phyloP scores from a whole-genome alignment of 805 yeast genomes.

The Tetrapisispora pingtungensis region DNA sequence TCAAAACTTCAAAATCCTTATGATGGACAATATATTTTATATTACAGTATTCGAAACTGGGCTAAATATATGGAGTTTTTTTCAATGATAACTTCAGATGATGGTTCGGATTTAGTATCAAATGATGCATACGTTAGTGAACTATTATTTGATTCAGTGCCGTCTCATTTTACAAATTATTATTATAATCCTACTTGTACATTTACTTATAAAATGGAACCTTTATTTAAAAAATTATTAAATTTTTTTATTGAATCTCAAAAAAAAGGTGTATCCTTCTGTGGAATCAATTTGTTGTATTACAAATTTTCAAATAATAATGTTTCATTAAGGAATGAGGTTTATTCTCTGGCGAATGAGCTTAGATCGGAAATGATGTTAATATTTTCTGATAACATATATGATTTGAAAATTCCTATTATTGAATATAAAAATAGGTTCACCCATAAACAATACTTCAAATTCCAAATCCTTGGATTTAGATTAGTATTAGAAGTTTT shows the following conservation, averaged over 20 bases:
- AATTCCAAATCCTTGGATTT: neutral
- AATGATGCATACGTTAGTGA: neutral
- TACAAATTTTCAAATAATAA: conserved; percentile 2
- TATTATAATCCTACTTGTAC: neutral
- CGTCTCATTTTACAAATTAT: no score
- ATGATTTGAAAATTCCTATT: neutral
- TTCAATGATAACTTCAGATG: conserved; percentile 7
- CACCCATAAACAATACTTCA: conserved; percentile 3
- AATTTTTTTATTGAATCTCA: neutral
- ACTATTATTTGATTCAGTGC: neutral
- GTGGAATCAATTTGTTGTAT: conserved; percentile 7
- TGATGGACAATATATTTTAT: neutral
- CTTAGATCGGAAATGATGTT: neutral
- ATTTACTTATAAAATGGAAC: neutral
- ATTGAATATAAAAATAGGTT: conserved; percentile 4
- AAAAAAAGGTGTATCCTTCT: neutral
- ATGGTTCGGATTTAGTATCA: conserved; percentile 2
- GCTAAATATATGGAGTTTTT: conserved; percentile 4
- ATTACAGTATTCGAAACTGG: conserved; percentile 1
- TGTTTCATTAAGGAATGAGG: neutral
- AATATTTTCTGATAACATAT: neutral
- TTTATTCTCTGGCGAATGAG: conserved; percentile 3
- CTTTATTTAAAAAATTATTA: neutral
- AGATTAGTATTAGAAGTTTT: conserved; percentile 4
- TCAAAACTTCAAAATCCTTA: neutral